Percentiles rank a stretch among this genome's conserved stretches.
Conservation (phyloP, 306 rosid species). For the Acacia crassicarpa region DNA sequence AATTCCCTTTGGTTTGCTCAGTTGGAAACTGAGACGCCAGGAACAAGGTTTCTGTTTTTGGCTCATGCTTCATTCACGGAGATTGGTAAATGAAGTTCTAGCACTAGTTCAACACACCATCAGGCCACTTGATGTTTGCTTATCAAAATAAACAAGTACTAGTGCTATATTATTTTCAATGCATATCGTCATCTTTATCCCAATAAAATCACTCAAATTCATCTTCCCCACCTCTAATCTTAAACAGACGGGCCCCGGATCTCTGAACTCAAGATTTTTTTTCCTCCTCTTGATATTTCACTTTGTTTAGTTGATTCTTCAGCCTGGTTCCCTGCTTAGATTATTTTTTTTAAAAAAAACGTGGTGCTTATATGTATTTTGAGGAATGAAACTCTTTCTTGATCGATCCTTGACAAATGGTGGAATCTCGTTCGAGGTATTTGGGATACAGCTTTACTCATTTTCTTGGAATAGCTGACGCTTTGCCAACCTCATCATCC, state of each 20-base stretch:
- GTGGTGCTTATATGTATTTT: neutral
- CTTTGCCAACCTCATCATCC: neutral
- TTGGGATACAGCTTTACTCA: neutral
- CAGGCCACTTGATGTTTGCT: neutral
- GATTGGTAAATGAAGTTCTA: neutral
- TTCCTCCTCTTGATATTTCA: neutral
- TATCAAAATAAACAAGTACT: neutral
- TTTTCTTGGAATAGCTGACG: neutral
- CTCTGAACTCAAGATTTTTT: no score
- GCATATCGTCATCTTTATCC: neutral
- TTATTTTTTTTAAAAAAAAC: no score
- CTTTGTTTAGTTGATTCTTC: neutral
- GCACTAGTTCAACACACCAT: neutral
- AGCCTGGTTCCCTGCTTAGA: neutral
- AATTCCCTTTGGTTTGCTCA: neutral
- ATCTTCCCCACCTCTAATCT: no score
- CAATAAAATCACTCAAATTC: neutral
- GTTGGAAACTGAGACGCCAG: neutral
- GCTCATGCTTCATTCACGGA: neutral
- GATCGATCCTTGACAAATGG: neutral
- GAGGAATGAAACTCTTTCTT: no score
- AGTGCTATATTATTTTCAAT: neutral
- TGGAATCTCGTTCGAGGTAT: neutral
- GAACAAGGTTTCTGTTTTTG: no score
- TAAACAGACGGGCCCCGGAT: no score